Conservation (phyloP, 345 rosid species). For the Syzygium aqueum region DNA sequence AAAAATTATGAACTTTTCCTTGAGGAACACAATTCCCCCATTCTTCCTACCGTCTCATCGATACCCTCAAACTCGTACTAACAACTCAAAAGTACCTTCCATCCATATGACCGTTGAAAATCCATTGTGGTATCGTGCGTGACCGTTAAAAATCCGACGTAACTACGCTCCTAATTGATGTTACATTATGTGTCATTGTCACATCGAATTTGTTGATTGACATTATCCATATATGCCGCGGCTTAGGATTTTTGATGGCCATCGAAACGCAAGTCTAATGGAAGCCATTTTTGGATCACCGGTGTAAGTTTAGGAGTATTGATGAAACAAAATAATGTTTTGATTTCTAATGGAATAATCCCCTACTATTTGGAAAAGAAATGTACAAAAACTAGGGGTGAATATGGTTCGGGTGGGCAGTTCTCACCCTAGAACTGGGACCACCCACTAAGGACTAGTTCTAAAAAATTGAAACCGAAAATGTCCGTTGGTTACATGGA, state of each 20-base stretch:
- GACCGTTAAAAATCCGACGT: no score
- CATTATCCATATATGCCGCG: neutral
- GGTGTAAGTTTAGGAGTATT: rapidly evolving
- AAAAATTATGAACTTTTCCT: neutral
- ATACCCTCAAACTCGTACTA: neutral
- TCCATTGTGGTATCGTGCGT: no score
- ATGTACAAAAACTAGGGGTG: neutral
- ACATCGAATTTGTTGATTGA: rapidly evolving
- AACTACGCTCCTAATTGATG: no score
- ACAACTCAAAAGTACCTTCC: no score
- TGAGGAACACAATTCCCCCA: neutral
- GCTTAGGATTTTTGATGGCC: rapidly evolving
- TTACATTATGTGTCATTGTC: rapidly evolving
- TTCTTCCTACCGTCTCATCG: rapidly evolving
- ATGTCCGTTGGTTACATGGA: no score
- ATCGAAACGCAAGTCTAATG: neutral
- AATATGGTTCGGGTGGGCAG: no score
- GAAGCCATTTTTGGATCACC: rapidly evolving
- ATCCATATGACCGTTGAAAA: no score
- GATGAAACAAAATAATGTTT: neutral
- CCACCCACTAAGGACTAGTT: no score
- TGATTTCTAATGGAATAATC: neutral
- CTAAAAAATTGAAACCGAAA: no score
- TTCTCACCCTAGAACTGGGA: no score
- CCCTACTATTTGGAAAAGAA: neutral